These are phyloP conservation scores for Beverwykella pulmonaria DNA, from an alignment of 495 filamentous ascomycete genomes.

Conservation along the genomic window DNA sequence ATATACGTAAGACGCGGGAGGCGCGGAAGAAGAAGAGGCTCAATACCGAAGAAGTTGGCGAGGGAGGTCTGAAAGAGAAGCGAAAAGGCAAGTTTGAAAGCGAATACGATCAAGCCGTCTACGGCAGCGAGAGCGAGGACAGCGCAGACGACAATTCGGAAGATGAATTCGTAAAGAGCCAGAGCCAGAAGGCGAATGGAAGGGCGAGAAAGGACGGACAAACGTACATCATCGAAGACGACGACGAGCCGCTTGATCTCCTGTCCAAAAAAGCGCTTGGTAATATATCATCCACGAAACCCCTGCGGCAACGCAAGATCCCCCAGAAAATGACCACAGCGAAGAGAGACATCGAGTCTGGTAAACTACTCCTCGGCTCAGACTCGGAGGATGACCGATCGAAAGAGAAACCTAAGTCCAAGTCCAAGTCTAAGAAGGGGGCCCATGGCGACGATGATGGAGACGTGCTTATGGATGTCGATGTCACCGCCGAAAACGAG, in stretches of 20 bases:
- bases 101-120: constrained; percentile 93
- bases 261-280: constrained; percentile 85
- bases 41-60: constrained; percentile 38
- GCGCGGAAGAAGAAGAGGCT: constrained; percentile 83
- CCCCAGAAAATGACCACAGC: constrained; percentile 62
- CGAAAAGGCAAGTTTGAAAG: constrained; percentile 70
- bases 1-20: constrained; percentile 92
- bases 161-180: constrained; percentile 50
- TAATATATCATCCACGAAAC: constrained; percentile 89
- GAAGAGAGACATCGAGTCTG: constrained; percentile 71
- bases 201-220: constrained; percentile 43
- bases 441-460: constrained; percentile 66
- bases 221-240: constrained; percentile 85
- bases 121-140: constrained; percentile 68
- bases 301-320: constrained; percentile 50
- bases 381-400: constrained; percentile 43
- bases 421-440: constrained; percentile 44
- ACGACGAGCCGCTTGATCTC: constrained; percentile 91
- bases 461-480: constrained; percentile 51
- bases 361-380: constrained; percentile 80
- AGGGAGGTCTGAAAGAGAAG: constrained; percentile 16
- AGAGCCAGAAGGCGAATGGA: constrained; percentile 57
- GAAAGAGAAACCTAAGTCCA: background rate
- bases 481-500: constrained; percentile 47
- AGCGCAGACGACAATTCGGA: constrained; percentile 61